phyloP scores from a whole-genome alignment of 495 filamentous ascomycete species.

The Xylaria castorea region DNA sequence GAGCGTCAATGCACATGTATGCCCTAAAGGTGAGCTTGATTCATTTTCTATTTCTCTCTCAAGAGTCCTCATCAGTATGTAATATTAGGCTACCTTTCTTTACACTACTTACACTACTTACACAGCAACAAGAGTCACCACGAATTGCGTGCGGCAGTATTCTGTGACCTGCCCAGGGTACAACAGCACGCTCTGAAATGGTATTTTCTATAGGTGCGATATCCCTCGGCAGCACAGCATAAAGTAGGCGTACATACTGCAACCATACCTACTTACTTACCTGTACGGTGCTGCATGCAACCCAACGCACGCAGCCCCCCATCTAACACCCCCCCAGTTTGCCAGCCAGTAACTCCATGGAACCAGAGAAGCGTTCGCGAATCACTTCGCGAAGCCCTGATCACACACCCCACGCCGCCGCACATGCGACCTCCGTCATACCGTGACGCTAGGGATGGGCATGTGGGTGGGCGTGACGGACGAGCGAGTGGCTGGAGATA shows the following conservation, averaged over 20 bases:
- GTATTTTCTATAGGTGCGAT: slow-evolving; percentile 8
- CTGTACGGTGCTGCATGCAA: slow-evolving; percentile 26
- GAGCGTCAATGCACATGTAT: slow-evolving; percentile 6
- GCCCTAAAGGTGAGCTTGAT: background rate
- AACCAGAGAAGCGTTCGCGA: slow-evolving; percentile 27
- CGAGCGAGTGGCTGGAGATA: slow-evolving; percentile 19
- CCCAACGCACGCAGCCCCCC: slow-evolving; percentile 8
- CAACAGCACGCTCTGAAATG: background rate
- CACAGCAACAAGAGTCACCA: background rate
- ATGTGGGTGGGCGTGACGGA: slow-evolving; percentile 14
- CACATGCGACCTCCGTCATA: slow-evolving; percentile 25
- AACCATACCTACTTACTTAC: too few species aligned
- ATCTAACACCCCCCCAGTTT: background rate
- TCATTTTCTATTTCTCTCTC: background rate
- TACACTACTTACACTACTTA: background rate
- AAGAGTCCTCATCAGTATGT: background rate
- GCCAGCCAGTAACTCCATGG: slow-evolving; percentile 4
- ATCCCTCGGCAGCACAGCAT: slow-evolving; percentile 21
- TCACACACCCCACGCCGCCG: slow-evolving; percentile 24
- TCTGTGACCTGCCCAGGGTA: background rate
- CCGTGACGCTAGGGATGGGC: slow-evolving; percentile 12
- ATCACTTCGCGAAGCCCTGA: slow-evolving; percentile 25
- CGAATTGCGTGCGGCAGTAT: background rate
- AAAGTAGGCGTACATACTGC: slow-evolving; percentile 2
- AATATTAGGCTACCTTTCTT: background rate